Conservation (phyloP, 176 grass and related monocot genomes). For the Musa acuminata region DNA sequence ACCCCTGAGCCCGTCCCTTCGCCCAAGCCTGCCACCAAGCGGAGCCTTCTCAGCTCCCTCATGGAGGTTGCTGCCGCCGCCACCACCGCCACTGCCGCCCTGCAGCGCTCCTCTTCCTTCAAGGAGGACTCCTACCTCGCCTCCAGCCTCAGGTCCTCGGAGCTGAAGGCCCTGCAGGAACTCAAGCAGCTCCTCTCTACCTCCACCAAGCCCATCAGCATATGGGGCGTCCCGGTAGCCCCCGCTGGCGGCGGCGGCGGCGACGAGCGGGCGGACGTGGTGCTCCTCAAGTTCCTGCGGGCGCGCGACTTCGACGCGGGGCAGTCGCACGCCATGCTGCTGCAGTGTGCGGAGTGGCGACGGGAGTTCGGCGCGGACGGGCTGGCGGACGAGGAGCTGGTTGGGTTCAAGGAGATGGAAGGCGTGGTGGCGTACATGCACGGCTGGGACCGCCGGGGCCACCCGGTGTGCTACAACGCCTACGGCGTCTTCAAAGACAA, state of each 20-base stretch:
- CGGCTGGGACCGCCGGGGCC: constrained; percentile 65
- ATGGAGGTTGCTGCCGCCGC: constrained; percentile 43
- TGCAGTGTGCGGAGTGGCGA: constrained; percentile 62
- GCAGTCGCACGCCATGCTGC: constrained; percentile 79
- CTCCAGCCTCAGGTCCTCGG: constrained; percentile 47
- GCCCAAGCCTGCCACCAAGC: constrained; percentile 32
- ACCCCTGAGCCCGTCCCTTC: background rate
- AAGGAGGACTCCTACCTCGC: constrained; percentile 90
- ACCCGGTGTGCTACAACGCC: constrained; percentile 92
- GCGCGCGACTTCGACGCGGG: constrained; percentile 77
- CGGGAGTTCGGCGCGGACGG: constrained; percentile 70
- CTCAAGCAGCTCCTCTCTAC: constrained; percentile 58
- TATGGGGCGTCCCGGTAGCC: constrained; percentile 68
- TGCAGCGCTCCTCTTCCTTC: constrained; percentile 63
- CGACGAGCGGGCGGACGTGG: constrained; percentile 67
- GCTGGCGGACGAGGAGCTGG: constrained; percentile 57
- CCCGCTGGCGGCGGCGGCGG: background rate
- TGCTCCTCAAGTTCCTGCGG: constrained; percentile 95
- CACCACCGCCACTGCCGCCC: constrained; percentile 20
- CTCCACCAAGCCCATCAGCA: constrained; percentile 50
- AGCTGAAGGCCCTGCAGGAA: constrained; percentile 73
- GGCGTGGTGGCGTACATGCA: constrained; percentile 86
- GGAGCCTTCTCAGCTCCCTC: constrained; percentile 66
- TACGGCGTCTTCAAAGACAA: constrained; percentile 80
- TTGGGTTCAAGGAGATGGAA: constrained; percentile 92